Evolutionary conservation across 148 eudicot species (phyloP).

Genomic region (Fallopia convolvulus): DNA sequence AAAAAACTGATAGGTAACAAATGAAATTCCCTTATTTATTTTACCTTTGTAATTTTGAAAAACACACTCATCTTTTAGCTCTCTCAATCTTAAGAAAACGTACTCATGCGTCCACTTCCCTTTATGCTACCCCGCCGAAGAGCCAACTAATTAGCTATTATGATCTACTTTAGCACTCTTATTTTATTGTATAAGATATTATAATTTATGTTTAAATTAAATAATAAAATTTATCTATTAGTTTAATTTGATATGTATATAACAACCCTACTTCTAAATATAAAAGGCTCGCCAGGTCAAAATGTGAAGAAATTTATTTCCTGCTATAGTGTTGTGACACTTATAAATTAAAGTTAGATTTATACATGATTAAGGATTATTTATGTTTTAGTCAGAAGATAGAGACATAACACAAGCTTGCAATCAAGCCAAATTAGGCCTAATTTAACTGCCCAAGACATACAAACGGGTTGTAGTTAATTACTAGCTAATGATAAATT

Average conservation of each 20-base stretch:
- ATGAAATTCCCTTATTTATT: no score
- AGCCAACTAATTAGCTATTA: slow-evolving; percentile 8
- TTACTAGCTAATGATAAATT: no score
- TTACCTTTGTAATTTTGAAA: no score
- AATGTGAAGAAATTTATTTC: background rate
- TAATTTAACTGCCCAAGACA: no score
- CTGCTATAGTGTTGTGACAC: no score
- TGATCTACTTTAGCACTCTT: background rate
- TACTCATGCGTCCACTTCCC: background rate
- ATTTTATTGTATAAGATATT: background rate
- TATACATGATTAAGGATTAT: background rate
- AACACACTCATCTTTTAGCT: background rate
- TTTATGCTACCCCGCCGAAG: slow-evolving; percentile 8
- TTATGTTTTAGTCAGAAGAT: background rate
- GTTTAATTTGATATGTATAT: background rate
- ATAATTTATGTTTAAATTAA: background rate
- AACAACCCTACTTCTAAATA: background rate
- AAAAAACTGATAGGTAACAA: no score
- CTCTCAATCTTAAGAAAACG: background rate
- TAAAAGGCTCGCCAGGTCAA: background rate
- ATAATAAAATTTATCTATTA: background rate
- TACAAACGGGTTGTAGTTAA: no score
- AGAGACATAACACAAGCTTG: no score
- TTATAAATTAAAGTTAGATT: no score
- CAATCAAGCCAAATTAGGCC: no score